Evolutionary conservation across 202 grass and related monocot species (phyloP).

Genomic region (Setaria italica): DNA sequence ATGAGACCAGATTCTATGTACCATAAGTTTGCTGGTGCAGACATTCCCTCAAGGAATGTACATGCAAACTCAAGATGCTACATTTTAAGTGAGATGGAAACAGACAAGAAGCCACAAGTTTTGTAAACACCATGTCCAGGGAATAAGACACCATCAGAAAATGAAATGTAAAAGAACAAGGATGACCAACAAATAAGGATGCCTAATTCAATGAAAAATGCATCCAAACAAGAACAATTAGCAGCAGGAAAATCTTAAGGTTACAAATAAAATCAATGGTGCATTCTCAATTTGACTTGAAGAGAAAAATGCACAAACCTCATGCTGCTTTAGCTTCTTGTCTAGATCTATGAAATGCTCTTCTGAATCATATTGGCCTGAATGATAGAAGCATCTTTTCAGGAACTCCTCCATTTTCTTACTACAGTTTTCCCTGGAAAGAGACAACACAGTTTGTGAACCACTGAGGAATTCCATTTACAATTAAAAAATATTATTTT

Average conservation of each 20-base stretch:
- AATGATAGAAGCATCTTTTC: conserved; percentile 97
- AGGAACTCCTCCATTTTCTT: conserved; percentile 97
- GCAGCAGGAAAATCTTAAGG: neutral
- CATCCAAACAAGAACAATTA: conserved; percentile 1
- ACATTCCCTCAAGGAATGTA: conserved; percentile 5
- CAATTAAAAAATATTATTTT: neutral
- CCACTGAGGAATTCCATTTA: neutral
- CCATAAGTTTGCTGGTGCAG: neutral
- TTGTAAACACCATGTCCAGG: neutral
- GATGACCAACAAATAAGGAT: conserved; percentile 9
- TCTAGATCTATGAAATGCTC: conserved; percentile 76
- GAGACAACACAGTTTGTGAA: conserved; percentile 33
- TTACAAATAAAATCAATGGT: conserved; percentile 20
- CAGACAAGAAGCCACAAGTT: neutral
- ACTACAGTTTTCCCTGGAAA: conserved; percentile 84
- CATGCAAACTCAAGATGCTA: neutral
- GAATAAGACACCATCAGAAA: neutral
- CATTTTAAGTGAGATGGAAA: conserved; percentile 21
- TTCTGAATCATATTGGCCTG: conserved; percentile 92
- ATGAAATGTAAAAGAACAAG: conserved; percentile 3
- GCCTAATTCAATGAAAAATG: neutral
- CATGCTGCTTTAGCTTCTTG: conserved; percentile 88
- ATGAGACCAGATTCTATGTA: neutral
- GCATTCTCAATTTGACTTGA: conserved; percentile 18
- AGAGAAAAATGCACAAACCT: conserved; percentile 59